A percentile compares a stretch with the other conserved stretches of the same genome.
These are phyloP conservation scores for Zanthoxylum bungeanum DNA, from an alignment of 345 rosid species.

Conservation along the genomic window DNA sequence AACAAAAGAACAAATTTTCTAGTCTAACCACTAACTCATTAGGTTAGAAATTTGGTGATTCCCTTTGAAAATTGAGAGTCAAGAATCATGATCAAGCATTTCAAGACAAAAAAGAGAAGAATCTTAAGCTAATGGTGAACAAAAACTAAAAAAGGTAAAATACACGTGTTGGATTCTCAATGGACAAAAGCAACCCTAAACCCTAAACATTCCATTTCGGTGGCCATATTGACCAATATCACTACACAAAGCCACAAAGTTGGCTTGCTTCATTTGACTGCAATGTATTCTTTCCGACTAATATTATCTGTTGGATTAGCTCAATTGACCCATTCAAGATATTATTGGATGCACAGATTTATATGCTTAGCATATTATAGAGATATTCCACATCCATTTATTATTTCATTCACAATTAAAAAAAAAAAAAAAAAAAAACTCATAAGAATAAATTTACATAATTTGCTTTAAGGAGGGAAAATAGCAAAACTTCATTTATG, in stretches of 20 bases:
- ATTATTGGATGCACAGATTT: background rate
- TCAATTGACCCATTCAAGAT: conserved; percentile 12
- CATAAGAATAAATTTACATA: too few species aligned
- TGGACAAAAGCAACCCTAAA: background rate
- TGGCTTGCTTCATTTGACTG: background rate
- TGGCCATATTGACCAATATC: conserved; percentile 21
- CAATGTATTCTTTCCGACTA: background rate
- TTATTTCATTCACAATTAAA: too few species aligned
- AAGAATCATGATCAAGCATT: background rate
- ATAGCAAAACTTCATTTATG: too few species aligned
- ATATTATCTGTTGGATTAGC: conserved; percentile 12
- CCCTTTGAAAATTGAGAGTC: conserved; percentile 12
- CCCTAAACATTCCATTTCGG: conserved; percentile 22
- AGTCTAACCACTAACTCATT: conserved; percentile 10
- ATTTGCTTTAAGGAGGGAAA: too few species aligned
- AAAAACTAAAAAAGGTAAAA: background rate
- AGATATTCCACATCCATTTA: too few species aligned
- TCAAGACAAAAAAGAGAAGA: conserved; percentile 8
- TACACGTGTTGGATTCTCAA: conserved; percentile 20
- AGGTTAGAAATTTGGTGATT: conserved; percentile 13
- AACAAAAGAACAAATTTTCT: conserved; percentile 3
- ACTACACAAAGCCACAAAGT: background rate
- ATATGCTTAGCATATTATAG: background rate
- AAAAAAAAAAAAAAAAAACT: background rate
- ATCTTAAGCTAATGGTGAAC: background rate